Evolutionary conservation across 2,329 filamentous ascomycete genomes (phyloP).

Genomic region (Ceratocystis ficicola): DNA sequence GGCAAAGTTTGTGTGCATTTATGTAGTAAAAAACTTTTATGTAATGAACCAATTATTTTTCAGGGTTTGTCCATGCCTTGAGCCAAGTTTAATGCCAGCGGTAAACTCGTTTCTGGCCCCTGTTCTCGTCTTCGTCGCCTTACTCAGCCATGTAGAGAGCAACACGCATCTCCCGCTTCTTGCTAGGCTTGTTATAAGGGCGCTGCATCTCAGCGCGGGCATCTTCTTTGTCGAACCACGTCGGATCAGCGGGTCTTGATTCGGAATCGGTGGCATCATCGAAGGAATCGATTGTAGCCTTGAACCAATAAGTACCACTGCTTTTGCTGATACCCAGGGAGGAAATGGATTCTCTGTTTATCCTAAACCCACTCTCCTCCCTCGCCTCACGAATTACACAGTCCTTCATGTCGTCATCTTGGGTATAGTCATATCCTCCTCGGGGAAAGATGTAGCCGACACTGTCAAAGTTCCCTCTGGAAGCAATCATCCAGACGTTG

Average conservation of each 20-base stretch:
- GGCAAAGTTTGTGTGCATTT: too few species aligned
- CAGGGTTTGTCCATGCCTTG: too few species aligned
- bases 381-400: not conserved
- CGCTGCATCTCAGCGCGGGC: not conserved
- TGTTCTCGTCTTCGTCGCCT: too few species aligned
- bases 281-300: not conserved
- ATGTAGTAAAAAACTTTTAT: too few species aligned
- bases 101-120: too few species aligned
- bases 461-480: not conserved
- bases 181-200: rapidly evolving
- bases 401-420: not conserved
- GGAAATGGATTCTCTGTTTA: not conserved
- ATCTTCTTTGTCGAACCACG: not conserved
- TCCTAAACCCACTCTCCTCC: not conserved
- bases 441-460: not conserved
- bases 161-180: not conserved
- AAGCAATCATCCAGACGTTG: not conserved
- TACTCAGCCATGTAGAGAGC: not conserved
- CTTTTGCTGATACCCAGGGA: not conserved
- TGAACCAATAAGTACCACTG: not conserved
- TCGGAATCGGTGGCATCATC: not conserved
- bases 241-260: not conserved
- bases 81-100: too few species aligned
- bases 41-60: too few species aligned
- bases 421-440: not conserved